Base-by-base conservation (phyloP, 169 alveolate species). In the Cyclospora cayetanensis region DNA sequence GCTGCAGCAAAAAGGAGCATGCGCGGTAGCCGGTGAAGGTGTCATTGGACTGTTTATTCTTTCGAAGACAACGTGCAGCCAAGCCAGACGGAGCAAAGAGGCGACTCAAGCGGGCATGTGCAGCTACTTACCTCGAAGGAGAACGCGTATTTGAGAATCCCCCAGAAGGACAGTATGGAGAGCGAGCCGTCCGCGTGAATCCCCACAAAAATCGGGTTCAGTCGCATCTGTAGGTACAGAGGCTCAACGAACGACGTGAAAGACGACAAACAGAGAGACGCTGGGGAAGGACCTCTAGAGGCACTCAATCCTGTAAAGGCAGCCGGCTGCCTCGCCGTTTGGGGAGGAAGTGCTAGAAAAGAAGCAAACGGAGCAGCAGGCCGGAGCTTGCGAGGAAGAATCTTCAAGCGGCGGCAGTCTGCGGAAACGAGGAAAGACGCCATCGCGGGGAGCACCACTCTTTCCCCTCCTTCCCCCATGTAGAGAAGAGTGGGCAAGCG, bases 331-430 rank as follows among this genome's bases (percentile, higher is more conserved):
- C n/a, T n/a, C n/a, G n/a, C 46, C 9, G 46, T 5, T 12, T 15
- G 2, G 25, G 66, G 37, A n/a, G 43, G 27, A 60, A 74, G 93
- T 2, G 72, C 12, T 43, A 89, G 65, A 7, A 89, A 60, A 4
- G 89, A 31, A 29, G 83, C 41, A 41, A 31, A 55, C n/a, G 60
- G 65, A 11, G 53, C 12, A 20, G 88, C 43, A 1, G 80, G 31
- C 29, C 53, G 31, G 65, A 29, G 41, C 34, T 46, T 34, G 11
- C 90, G 65, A 37, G 93, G 82, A 22, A 42, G 53, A 12, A 74
- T 79, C 41, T 76, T 63, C 72, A 89, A 29, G 27, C 93, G 93
- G 41, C 93, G 93, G 52, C 52, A 89, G 25, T 89, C 93, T 89
- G 65, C 37, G 46, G 25, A 7, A 29, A 31, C 25, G 25, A 50